phyloP scores from a whole-genome alignment of 345 rosid species.

The Euphorbia peplus region DNA sequence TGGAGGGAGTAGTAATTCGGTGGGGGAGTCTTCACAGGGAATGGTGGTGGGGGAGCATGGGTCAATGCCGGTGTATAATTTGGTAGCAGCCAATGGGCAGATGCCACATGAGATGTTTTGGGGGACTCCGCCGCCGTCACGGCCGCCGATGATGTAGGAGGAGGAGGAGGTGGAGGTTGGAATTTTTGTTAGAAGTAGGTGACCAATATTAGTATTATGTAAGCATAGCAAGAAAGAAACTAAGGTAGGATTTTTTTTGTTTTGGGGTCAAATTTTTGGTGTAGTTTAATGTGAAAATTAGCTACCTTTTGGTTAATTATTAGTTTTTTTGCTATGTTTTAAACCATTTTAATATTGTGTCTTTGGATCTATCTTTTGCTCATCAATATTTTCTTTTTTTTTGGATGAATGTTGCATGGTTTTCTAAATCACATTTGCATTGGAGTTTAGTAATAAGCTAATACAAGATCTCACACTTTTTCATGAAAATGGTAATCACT shows the following conservation, averaged over 20 bases:
- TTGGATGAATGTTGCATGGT: constrained; percentile 11
- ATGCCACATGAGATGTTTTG: constrained; percentile 73
- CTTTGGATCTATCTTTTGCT: constrained; percentile 3
- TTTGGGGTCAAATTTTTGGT: neutral
- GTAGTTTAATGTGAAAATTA: constrained; percentile 20
- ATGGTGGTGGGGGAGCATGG: constrained; percentile 28
- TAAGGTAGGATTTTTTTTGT: constrained; percentile 20
- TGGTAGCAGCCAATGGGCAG: constrained; percentile 63
- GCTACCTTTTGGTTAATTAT: constrained; percentile 2
- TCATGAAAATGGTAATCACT: neutral
- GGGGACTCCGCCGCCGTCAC: constrained; percentile 69
- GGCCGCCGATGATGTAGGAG: constrained; percentile 56
- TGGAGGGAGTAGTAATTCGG: constrained; percentile 24
- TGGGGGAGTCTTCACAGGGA: constrained; percentile 33
- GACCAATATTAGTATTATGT: constrained; percentile 22
- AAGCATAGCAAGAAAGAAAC: constrained; percentile 20
- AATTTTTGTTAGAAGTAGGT: constrained; percentile 15
- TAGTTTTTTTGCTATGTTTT: constrained; percentile 16
- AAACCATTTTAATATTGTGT: neutral
- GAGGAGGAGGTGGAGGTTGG: neutral
- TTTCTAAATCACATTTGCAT: constrained; percentile 20
- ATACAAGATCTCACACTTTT: constrained; percentile 12
- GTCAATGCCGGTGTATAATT: constrained; percentile 58
- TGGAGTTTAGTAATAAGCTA: no score
- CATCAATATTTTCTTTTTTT: constrained; percentile 1